phyloP scores from a whole-genome alignment of 164 flowering plant genomes.

The Nymphaea thermarum region DNA sequence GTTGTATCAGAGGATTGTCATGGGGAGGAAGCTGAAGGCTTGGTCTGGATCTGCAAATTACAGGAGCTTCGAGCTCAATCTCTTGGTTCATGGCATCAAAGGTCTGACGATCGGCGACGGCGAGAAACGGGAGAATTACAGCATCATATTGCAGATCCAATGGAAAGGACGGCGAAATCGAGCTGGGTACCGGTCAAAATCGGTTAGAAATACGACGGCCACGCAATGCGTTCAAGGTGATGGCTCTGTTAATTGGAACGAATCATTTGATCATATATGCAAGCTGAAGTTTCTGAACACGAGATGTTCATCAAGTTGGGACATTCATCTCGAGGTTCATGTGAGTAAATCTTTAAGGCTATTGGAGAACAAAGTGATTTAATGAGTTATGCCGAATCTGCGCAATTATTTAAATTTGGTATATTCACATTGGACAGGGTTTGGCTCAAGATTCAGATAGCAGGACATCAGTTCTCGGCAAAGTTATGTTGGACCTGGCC shows the following conservation, averaged over 20 bases:
- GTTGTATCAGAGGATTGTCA: background rate
- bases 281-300: slow-evolving; percentile 12
- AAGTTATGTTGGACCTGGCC: slow-evolving; percentile 9
- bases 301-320: slow-evolving; percentile 10
- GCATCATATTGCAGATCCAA: slow-evolving; percentile 11
- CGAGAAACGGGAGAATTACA: background rate
- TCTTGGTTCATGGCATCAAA: slow-evolving; percentile 9
- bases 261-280: slow-evolving; percentile 14
- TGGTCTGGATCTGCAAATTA: slow-evolving; percentile 3
- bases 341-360: slow-evolving; percentile 7
- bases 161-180: slow-evolving; percentile 8
- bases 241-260: slow-evolving; percentile 16
- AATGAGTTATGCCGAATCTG: background rate
- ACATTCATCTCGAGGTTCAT: slow-evolving; percentile 14
- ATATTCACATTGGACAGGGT: slow-evolving; percentile 6
- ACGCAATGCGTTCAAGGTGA: slow-evolving; percentile 10
- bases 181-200: background rate
- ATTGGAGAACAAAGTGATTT: background rate
- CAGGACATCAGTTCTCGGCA: slow-evolving; percentile 7
- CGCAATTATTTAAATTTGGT: background rate
- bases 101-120: slow-evolving; percentile 1
- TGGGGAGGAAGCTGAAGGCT: slow-evolving; percentile 3
- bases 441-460: slow-evolving; percentile 5
- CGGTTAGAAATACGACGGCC: slow-evolving; percentile 8
- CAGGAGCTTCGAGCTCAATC: slow-evolving; percentile 13